Evolutionary conservation across 768 basidiomycete species (phyloP).

Genomic region (Lepiota brunneoincarnata): DNA sequence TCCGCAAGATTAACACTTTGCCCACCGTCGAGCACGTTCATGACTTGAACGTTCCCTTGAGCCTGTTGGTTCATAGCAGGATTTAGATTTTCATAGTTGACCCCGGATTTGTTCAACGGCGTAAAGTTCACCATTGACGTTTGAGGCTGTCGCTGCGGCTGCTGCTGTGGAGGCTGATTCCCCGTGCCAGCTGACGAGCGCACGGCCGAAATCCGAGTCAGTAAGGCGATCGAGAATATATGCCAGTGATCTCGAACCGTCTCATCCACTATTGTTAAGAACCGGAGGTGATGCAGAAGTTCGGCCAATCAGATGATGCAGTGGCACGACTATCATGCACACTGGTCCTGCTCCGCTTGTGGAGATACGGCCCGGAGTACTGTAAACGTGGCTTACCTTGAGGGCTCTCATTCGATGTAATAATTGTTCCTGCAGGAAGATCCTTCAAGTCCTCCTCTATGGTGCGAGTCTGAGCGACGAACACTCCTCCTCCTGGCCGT

Average conservation of each 20-base stretch:
- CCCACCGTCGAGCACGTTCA: conserved; percentile 70
- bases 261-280: too few species aligned
- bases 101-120: conserved; percentile 40
- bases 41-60: conserved; percentile 62
- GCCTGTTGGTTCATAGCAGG: conserved; percentile 61
- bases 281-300: too few species aligned
- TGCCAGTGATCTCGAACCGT: neutral
- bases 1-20: conserved; percentile 58
- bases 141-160: conserved; percentile 15
- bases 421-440: conserved; percentile 53
- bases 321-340: too few species aligned
- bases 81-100: conserved; percentile 59
- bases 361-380: too few species aligned
- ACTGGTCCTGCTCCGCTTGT: too few species aligned
- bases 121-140: conserved; percentile 57
- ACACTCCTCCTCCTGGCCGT: conserved; percentile 86
- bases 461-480: conserved; percentile 57
- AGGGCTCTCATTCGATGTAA: conserved; percentile 26
- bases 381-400: conserved; percentile 32
- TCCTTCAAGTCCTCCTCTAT: conserved; percentile 46
- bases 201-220: conserved; percentile 23
- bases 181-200: conserved; percentile 22
- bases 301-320: too few species aligned
- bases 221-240: neutral
- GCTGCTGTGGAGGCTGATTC: conserved; percentile 4